These are phyloP conservation scores for Camelina sativa DNA, from an alignment of 345 rosid species.

Conservation along the genomic window DNA sequence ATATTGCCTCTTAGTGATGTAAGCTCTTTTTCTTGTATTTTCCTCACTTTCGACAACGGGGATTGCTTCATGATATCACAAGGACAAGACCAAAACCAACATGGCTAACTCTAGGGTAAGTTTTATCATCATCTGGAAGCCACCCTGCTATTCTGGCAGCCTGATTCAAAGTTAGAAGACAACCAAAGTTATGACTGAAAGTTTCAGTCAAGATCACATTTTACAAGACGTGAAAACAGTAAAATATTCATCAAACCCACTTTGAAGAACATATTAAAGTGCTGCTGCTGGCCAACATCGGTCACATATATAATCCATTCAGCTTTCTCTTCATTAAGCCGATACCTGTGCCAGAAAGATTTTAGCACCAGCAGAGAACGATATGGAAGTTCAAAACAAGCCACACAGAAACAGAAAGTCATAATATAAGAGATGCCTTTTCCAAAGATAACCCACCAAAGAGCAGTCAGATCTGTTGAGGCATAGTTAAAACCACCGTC, in stretches of 20 bases:
- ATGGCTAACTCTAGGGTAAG: conserved; percentile 66
- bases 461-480: conserved; percentile 82
- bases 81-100: conserved; percentile 90
- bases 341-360: conserved; percentile 57
- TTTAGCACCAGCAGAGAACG: background rate
- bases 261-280: conserved; percentile 78
- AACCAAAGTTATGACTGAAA: background rate
- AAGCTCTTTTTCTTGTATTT: background rate
- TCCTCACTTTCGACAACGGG: too few relatives aligned
- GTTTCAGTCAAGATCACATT: background rate
- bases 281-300: conserved; percentile 87
- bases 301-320: conserved; percentile 91
- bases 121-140: conserved; percentile 58
- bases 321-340: conserved; percentile 70
- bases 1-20: background rate
- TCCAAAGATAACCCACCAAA: conserved; percentile 57
- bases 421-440: background rate
- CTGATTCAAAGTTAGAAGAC: conserved; percentile 37
- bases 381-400: background rate
- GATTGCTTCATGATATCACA: conserved; percentile 27
- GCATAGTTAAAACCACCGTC: conserved; percentile 88
- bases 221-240: background rate
- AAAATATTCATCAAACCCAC: conserved; percentile 45
- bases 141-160: conserved; percentile 79
- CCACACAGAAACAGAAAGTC: background rate